Evolutionary conservation across 768 basidiomycete species (phyloP).

Genomic region (Podaxis sp.): DNA sequence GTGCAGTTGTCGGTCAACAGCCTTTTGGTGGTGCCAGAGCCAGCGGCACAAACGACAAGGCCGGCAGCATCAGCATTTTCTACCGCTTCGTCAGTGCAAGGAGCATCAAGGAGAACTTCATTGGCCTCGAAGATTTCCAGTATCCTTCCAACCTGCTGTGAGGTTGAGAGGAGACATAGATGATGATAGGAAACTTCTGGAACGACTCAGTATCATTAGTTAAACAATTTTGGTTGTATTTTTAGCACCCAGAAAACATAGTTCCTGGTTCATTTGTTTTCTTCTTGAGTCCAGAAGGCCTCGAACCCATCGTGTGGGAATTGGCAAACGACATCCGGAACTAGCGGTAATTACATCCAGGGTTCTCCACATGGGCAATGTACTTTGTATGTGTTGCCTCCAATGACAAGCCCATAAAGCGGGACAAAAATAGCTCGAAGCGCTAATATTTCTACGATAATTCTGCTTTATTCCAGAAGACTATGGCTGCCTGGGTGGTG

Average conservation of each 20-base stretch:
- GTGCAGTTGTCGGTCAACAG: conserved; percentile 97
- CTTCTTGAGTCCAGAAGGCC: too few species aligned
- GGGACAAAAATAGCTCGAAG: background rate
- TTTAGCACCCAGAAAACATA: background rate
- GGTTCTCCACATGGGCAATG: background rate
- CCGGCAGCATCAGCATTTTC: conserved; percentile 72
- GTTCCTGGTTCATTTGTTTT: too few species aligned
- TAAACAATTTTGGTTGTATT: background rate
- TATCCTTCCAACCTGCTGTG: conserved; percentile 89
- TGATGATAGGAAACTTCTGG: background rate
- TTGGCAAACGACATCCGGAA: background rate
- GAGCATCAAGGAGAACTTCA: conserved; percentile 97
- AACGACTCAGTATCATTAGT: background rate
- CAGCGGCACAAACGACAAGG: conserved; percentile 98
- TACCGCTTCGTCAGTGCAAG: conserved; percentile 83
- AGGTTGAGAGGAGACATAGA: conserved; percentile 8
- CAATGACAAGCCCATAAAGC: background rate
- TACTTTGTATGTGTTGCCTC: background rate
- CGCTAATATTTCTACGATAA: background rate
- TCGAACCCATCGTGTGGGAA: too few species aligned
- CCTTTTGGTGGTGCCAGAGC: conserved; percentile 94
- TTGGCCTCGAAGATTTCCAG: conserved; percentile 71
- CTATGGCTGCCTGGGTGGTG: background rate
- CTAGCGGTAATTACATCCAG: background rate
- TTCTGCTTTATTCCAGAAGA: background rate